Percentiles rank a stretch among this genome's conserved stretches.
phyloP scores from a whole-genome alignment of 1,139 yeast species.

The Zhuliangozyma parablackwelliae region DNA sequence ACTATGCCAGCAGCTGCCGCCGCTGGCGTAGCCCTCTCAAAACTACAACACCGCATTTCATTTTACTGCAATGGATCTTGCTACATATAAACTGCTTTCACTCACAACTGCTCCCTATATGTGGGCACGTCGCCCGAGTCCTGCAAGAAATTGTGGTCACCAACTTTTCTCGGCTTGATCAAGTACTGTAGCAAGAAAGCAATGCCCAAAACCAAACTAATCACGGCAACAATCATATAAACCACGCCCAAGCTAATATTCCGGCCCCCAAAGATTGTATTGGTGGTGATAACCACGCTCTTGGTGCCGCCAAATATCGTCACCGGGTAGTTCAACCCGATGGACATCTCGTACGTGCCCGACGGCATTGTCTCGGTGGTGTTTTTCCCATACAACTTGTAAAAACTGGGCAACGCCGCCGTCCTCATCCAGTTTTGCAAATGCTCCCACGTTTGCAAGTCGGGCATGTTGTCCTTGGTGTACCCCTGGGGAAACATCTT shows the following conservation, averaged over 20 bases:
- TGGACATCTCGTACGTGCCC: constrained; percentile 58
- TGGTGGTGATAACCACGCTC: constrained; percentile 61
- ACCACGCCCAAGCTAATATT: constrained; percentile 64
- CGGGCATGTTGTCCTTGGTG: constrained; percentile 79
- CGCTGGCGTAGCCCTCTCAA: too few relatives aligned
- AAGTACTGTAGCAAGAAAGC: constrained; percentile 45
- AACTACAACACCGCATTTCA: too few relatives aligned
- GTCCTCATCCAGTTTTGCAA: constrained; percentile 83
- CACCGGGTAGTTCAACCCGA: constrained; percentile 69
- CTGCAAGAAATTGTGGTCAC: constrained; percentile 43
- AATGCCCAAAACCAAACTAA: constrained; percentile 44
- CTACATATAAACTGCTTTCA: too few relatives aligned
- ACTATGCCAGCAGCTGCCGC: too few relatives aligned
- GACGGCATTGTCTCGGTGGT: constrained; percentile 42
- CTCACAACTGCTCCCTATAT: constrained; percentile 25
- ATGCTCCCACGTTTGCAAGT: constrained; percentile 38
- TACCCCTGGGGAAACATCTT: constrained; percentile 86
- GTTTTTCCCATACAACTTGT: constrained; percentile 62
- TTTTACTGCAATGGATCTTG: too few relatives aligned
- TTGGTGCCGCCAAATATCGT: constrained; percentile 66
- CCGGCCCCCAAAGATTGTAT: constrained; percentile 66
- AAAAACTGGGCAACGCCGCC: constrained; percentile 68
- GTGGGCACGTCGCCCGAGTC: constrained; percentile 13
- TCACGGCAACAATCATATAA: constrained; percentile 60
- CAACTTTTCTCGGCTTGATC: constrained; percentile 42